Conservation (phyloP, 2,329 filamentous ascomycete genomes). For the Parastagonospora avenae region DNA sequence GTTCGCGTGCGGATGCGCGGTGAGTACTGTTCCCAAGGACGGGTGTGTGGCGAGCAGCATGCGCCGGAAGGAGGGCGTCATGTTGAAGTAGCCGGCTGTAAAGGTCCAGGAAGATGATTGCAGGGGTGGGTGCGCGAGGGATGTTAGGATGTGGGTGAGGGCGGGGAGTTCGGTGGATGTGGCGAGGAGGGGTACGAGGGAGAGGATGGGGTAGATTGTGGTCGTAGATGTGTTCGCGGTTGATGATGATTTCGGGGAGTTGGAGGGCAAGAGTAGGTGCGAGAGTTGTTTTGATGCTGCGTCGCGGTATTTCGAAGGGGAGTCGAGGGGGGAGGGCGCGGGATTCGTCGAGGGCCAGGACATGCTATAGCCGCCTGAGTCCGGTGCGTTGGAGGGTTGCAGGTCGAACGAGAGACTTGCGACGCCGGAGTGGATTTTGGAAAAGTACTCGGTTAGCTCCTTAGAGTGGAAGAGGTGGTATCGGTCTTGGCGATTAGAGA, state of each 20-base stretch:
- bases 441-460: slow-evolving; percentile 82
- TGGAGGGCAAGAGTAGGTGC: slow-evolving; percentile 65
- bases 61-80: slow-evolving; percentile 79
- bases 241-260: slow-evolving; percentile 32
- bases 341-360: slow-evolving; percentile 78
- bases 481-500: slow-evolving; percentile 91
- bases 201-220: slow-evolving; percentile 82
- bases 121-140: slow-evolving; percentile 70
- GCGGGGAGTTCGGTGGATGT: slow-evolving; percentile 88
- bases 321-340: slow-evolving; percentile 73
- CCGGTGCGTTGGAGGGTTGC: slow-evolving; percentile 61
- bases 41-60: slow-evolving; percentile 78
- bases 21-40: slow-evolving; percentile 78
- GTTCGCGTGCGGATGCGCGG: slow-evolving; percentile 90
- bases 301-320: slow-evolving; percentile 71
- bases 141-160: slow-evolving; percentile 73
- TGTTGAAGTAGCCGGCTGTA: slow-evolving; percentile 98
- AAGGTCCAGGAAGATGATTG: slow-evolving; percentile 85
- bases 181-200: slow-evolving; percentile 86
- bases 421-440: slow-evolving; percentile 74
- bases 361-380: slow-evolving; percentile 57
- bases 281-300: slow-evolving; percentile 70
- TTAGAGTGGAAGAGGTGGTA: slow-evolving; percentile 89
- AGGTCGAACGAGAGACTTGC: slow-evolving; percentile 83
- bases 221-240: slow-evolving; percentile 51